Percentiles rank a stretch among this genome's conserved stretches.
Evolutionary conservation across 495 filamentous ascomycete genomes (phyloP).

Genomic region (Aspergillus steynii): DNA sequence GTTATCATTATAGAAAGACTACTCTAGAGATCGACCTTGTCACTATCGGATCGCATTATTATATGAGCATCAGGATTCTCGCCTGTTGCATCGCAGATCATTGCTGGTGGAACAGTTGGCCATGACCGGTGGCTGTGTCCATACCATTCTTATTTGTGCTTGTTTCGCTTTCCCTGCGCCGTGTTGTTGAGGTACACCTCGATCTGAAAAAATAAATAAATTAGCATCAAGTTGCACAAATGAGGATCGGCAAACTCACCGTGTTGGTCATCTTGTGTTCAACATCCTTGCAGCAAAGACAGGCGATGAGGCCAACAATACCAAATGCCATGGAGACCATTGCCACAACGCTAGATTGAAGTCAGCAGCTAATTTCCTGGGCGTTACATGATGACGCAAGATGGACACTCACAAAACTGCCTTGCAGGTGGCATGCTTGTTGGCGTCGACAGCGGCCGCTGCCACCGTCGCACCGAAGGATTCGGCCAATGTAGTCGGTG

Average conservation of each 20-base stretch:
- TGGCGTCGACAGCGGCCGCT: slow-evolving; percentile 22
- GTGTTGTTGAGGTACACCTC: slow-evolving; percentile 6
- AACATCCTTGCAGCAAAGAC: slow-evolving; percentile 29
- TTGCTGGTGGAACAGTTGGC: no score
- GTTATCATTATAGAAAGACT: no score
- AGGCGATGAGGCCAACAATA: slow-evolving; percentile 24
- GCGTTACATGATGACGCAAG: neutral
- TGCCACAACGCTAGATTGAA: slow-evolving; percentile 17
- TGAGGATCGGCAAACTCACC: slow-evolving; percentile 7
- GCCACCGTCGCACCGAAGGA: slow-evolving; percentile 21
- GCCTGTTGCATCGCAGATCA: no score
- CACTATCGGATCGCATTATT: no score
- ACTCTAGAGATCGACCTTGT: no score
- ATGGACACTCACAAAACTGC: slow-evolving; percentile 23
- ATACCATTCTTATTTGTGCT: neutral
- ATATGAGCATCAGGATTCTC: no score
- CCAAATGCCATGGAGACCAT: slow-evolving; percentile 32
- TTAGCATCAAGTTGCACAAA: neutral
- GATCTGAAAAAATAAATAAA: slow-evolving; percentile 1
- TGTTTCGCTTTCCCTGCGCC: neutral
- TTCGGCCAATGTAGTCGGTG: slow-evolving; percentile 18
- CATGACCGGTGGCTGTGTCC: neutral
- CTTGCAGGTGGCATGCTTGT: slow-evolving; percentile 25
- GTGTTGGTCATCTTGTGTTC: slow-evolving; percentile 29
- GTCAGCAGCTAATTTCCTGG: neutral